Base-by-base conservation (phyloP, 1,139 yeast species). In the Kodamaea sp. region DNA sequence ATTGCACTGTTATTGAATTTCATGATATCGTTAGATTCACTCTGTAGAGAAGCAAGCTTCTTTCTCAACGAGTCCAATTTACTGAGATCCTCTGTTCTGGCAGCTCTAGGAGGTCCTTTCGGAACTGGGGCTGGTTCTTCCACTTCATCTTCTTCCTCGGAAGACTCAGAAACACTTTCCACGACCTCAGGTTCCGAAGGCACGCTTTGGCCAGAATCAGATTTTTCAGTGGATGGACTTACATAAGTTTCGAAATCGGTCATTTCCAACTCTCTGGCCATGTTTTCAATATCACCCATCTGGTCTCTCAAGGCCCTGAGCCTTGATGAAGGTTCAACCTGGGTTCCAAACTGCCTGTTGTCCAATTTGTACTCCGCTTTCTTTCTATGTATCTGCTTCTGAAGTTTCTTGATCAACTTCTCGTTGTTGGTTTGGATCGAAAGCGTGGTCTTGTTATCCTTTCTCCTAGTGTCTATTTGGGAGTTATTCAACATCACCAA, bases 201-300 rank as follows among this genome's bases (percentile, higher is more conserved):
- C 6, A 25, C 63, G 18, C 34, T 42, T 20, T 37, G 41, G 2
- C 26, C 24, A 8, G 15, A 16, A 4, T 26, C 22, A 4, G 26
- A 22, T 8, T 21, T 22, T 12, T 37, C 36, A 9, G 22, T 14
- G 12, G 19, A 26, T 20, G 60, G 58, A 23, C 48, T 52, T 5
- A 49, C 55, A 44, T 66, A 68, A 14, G 59, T 65, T 40, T 70
- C 82, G 51, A 88, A 88, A 46, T 88, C 90, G 15, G 88, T 83
- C 78, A 80, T 82, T 57, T 90, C 97, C 44, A 90, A 71, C 53
- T 84, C 88, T 43, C 96, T 70, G 0, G 97, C 97, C 68, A 83
- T 83, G 35, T 76, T 74, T 51, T 88, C 96, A 34, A 92, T 71
- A 42, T 78, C 83, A 36, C 87, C 96, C 95, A 89, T 86, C 54